Percentiles rank a stretch among this genome's conserved stretches.
Evolutionary conservation across 2,329 filamentous ascomycete species (phyloP).

Genomic region (Ceratocystis albifundus): DNA sequence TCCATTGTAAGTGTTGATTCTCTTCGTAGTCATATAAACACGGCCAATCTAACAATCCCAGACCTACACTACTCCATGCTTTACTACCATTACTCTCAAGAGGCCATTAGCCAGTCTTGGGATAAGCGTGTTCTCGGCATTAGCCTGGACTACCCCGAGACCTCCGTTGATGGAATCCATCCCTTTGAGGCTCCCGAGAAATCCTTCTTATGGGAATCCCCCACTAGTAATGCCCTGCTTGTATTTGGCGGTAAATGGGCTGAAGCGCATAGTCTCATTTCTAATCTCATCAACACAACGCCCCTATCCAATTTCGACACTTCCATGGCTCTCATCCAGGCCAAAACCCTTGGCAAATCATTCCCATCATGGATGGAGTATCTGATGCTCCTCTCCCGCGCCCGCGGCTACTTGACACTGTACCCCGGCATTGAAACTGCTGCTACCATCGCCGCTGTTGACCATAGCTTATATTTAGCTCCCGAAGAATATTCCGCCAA

Average conservation of each 20-base stretch:
- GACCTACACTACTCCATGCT: constrained; percentile 67
- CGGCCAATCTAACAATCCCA: constrained; percentile 25
- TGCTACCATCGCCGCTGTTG: constrained; percentile 55
- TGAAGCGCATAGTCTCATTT: constrained; percentile 71
- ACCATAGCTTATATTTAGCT: constrained; percentile 59
- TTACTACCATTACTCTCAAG: constrained; percentile 60
- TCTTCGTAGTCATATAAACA: background rate
- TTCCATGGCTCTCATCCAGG: constrained; percentile 30
- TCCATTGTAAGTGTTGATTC: constrained; percentile 51
- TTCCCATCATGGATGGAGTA: constrained; percentile 71
- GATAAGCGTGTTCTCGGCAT: constrained; percentile 57
- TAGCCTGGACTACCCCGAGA: constrained; percentile 61
- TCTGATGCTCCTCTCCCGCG: constrained; percentile 61
- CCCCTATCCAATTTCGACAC: constrained; percentile 30
- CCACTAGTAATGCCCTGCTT: constrained; percentile 69
- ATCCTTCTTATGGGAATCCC: constrained; percentile 74
- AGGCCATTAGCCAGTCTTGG: constrained; percentile 36
- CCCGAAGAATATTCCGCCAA: constrained; percentile 55
- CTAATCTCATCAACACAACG: constrained; percentile 37
- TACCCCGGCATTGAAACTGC: constrained; percentile 56
- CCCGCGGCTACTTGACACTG: constrained; percentile 64
- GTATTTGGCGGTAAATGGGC: constrained; percentile 79
- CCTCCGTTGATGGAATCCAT: constrained; percentile 49
- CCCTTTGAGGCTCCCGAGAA: constrained; percentile 39
- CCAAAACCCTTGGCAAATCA: constrained; percentile 53